Evolutionary conservation across 208 protist species (phyloP), one percentile per base, ranked within the genome.

Genomic region (Blechomonas ayalai): DNA sequence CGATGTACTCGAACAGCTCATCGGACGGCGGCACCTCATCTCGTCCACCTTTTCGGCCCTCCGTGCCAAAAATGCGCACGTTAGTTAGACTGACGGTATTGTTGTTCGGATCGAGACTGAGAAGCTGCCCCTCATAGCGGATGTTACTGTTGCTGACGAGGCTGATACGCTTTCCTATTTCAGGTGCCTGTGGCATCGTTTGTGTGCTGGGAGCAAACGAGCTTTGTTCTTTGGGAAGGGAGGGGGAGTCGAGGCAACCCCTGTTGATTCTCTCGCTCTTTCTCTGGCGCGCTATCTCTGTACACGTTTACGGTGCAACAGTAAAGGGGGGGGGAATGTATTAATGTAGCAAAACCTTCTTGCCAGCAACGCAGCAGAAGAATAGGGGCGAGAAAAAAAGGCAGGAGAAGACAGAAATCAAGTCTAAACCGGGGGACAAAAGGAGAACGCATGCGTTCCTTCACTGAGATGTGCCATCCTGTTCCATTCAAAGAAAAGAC

Each of bases 91-190:
- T 85, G 18, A 95, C 82, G 25, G 82, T 95, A 67, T 95, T 92
- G 15, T 70, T 69, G 0, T 52, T 43, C 24, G 68, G 45, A 73
- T 91, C 73, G 55, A 95, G 77, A 40, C 56, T 52, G 58, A 81
- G 62, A 16, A 95, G 59, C 16, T 68, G 55, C 32, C 87, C 83
- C 70, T 89, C 87, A 51, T 92, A 95, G 41, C 87, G 77, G 45
- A 92, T 95, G 40, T 85, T 64, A 43, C 71, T 81, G 52, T 87
- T 90, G 63, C 83, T 95, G 67, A 88, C 86, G 29, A 95, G 66
- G 37, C 59, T 62, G 37, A 95, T 91, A 27, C 56, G 43, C 52
- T 71, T 78, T 28, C 87, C 82, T 59, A 87, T 43, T 13, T 52
- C 33, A 45, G 42, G 28, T 19, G 19, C 27, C 23, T 45, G 38